Base-by-base conservation (phyloP, 331 rosid genomes). In the Stylosanthes scabra region DNA sequence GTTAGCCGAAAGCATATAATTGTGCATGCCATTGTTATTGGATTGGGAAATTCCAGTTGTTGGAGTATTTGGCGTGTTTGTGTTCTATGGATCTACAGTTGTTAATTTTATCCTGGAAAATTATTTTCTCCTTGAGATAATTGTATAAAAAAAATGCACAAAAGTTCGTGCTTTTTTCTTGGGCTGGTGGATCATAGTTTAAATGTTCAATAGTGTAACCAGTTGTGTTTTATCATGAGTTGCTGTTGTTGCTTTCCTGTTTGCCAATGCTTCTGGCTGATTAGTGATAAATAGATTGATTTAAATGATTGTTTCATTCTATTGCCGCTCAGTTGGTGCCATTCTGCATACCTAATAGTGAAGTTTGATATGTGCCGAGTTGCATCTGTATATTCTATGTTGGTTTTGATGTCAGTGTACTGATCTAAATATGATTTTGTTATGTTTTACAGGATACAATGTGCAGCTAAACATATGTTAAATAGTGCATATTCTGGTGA, bases 401-500 rank as follows among this genome's bases (percentile, higher is more conserved):
- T 68, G 58, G 71, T 59, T 68, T 62, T 5, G 45, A 63, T 78
- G 55, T 68, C 49, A 47, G 39, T 49, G 44, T 72, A 70, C 64
- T 76, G 77, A 76, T 67, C 10, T 54, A 46, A 66, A 14, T 54
- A 34, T 72, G 54, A 59, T 47, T 68, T 5, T 67, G 65, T 59
- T 73, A 69, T 34, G 73, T 68, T n/a, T 70, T 37, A 55, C 56
- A 31, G 42, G 10, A 34, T 47, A 42, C 59, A 7, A 11, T 79
- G 63, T 77, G n/a, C 66, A 31, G 86, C 27, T 29, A 72, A 73
- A 56, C 68, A 59, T 29, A 93, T 93, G 98, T 90, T 78, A 50
- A 88, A 75, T 68, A 77, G 84, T 66, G 75, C 88, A 55, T 82
- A 63, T 79, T 77, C 88, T 63, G 78, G 91, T 75, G 67, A 82